phyloP scores from a whole-genome alignment of 495 filamentous ascomycete species.

The Neurospora hispaniola region DNA sequence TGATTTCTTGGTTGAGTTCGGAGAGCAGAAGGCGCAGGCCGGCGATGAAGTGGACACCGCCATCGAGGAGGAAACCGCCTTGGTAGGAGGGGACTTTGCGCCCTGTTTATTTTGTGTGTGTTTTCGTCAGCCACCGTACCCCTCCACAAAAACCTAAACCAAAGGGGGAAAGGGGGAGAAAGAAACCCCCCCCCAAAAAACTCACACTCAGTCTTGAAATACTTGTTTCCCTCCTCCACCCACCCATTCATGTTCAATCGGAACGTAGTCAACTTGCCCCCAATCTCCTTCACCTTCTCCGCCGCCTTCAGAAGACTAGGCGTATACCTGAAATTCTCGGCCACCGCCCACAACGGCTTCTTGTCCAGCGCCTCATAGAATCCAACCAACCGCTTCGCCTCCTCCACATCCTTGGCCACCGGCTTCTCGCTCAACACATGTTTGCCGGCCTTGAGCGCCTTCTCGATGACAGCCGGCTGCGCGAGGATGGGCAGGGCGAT shows the following conservation, averaged over 20 bases:
- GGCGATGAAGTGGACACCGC: constrained; percentile 62
- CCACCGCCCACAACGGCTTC: constrained; percentile 52
- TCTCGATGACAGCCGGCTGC: constrained; percentile 47
- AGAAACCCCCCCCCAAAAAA: background rate
- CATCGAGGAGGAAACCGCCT: constrained; percentile 72
- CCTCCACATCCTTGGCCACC: constrained; percentile 52
- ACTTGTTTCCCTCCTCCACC: constrained; percentile 38
- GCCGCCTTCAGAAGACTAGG: constrained; percentile 44
- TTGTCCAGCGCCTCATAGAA: constrained; percentile 41
- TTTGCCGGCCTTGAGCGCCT: constrained; percentile 56
- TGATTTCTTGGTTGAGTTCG: constrained; percentile 32
- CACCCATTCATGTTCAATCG: constrained; percentile 42
- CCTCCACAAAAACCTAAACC: background rate
- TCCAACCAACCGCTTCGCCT: constrained; percentile 46
- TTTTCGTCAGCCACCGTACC: background rate
- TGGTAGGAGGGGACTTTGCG: constrained; percentile 62
- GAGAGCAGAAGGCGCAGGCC: constrained; percentile 51
- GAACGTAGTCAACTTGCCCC: constrained; percentile 59
- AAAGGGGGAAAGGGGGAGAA: background rate
- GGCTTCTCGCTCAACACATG: constrained; percentile 79
- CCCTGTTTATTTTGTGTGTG: constrained; percentile 28
- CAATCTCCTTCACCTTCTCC: constrained; percentile 45
- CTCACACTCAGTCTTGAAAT: constrained; percentile 48
- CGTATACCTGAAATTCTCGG: constrained; percentile 66
- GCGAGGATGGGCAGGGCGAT: constrained; percentile 54